Base-by-base conservation (phyloP, 116 monocot genomes). In the Papilionanthe hybrid region DNA sequence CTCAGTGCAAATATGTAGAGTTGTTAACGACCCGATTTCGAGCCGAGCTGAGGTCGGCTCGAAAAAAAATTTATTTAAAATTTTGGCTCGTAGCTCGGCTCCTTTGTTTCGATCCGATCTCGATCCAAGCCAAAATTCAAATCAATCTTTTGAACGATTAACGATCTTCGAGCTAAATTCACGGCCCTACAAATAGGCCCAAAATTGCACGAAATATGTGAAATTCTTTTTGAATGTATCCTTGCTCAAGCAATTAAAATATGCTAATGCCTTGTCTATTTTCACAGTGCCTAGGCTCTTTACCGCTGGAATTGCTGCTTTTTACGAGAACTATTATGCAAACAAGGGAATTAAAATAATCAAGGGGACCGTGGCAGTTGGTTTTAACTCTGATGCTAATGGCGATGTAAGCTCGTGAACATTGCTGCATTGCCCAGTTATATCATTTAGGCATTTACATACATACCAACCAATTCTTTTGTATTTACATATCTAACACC, bases 261-360 rank as follows among this genome's bases (percentile, higher is more conserved):
- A 66, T 53, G 23, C 41, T 50, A 37, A n/a, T 15, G 11, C n/a
- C 30, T 44, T 72, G 6, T n/a, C 47, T 22, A 1, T 84, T 81
- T 37, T 58, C 87, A 78, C 77, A 95, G 92, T 95, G 95, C 95
- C 95, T 79, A 82, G 92, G n/a, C 89, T 95, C 76, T 95, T 95
- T 74, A 95, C 95, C 68, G 50, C 95, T 58, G 91, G 82, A 65
- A 91, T 95, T 86, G 95, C 95, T 85, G 84, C 89, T 73, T 95
- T 95, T 71, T 92, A 95, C 49, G 95, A 95, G 89, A 85, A 88
- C 30, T 95, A 89, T 73, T 95, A 95, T 78, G 89, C 88, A 69
- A 95, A 89, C n/a, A 95, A 92, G 72, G 95, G 95, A 79, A 86
- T 95, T 42, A 86, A 89, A 67, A 91, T 95, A 66, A 80, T 91